These are phyloP conservation scores for Helotiales sp. DNA, from an alignment of 2,329 filamentous ascomycete genomes.

Conservation along the genomic window DNA sequence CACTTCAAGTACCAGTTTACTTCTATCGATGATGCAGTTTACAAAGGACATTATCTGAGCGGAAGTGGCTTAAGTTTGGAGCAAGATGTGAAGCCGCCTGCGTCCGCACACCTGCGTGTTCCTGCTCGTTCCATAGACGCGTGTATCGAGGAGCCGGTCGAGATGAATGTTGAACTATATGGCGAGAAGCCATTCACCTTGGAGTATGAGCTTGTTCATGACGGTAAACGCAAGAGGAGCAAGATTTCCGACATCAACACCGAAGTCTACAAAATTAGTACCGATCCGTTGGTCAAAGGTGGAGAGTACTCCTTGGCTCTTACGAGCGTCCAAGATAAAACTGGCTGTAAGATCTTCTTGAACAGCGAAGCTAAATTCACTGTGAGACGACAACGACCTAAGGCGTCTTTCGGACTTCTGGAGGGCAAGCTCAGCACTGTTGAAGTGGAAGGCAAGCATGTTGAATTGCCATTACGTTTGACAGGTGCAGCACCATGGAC, in stretches of 20 bases:
- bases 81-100: constrained; percentile 91
- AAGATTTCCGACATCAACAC: constrained; percentile 63
- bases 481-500: constrained; percentile 85
- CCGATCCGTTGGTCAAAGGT: constrained; percentile 71
- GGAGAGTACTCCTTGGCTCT: constrained; percentile 89
- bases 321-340: constrained; percentile 81
- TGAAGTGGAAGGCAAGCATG: constrained; percentile 72
- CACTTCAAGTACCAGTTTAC: constrained; percentile 85
- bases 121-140: constrained; percentile 58
- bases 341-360: constrained; percentile 82
- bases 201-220: constrained; percentile 91
- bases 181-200: constrained; percentile 87
- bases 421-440: constrained; percentile 76
- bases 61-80: constrained; percentile 67
- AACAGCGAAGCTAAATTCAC: constrained; percentile 83
- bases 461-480: constrained; percentile 79
- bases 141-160: constrained; percentile 80
- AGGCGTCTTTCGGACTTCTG: constrained; percentile 80
- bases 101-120: constrained; percentile 70
- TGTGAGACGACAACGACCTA: constrained; percentile 85
- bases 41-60: constrained; percentile 63
- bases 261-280: constrained; percentile 69
- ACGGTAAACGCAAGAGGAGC: constrained; percentile 77
- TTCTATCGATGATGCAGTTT: constrained; percentile 79
- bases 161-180: constrained; percentile 70